A percentile compares a stretch with the other conserved stretches of the same genome.
Evolutionary conservation across 1,284 basidiomycete genomes (phyloP).

Genomic region (Ustilago sp.): DNA sequence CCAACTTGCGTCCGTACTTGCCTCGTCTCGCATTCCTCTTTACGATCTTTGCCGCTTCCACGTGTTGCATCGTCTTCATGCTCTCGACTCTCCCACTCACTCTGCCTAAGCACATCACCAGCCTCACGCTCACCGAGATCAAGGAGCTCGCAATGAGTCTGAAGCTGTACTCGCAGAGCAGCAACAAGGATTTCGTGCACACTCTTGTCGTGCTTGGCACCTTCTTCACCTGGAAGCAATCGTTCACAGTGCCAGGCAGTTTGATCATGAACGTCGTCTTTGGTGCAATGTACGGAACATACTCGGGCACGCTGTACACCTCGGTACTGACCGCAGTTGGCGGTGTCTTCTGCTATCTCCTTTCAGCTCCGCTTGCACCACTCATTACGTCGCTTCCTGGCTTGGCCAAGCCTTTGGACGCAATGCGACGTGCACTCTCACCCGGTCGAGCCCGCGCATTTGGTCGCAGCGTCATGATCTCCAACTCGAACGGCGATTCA

Average conservation of each 20-base stretch:
- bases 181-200: constrained; percentile 50
- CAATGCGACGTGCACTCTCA: constrained; percentile 61
- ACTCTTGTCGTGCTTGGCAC: constrained; percentile 60
- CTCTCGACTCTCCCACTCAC: constrained; percentile 65
- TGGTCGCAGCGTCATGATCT: constrained; percentile 48
- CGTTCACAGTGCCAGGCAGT: constrained; percentile 66
- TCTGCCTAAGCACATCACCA: constrained; percentile 63
- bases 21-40: constrained; percentile 56
- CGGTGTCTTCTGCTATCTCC: constrained; percentile 65
- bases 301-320: constrained; percentile 62
- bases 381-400: constrained; percentile 61
- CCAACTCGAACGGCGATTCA: constrained; percentile 23
- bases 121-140: constrained; percentile 65
- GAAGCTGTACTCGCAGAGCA: constrained; percentile 58
- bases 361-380: constrained; percentile 57
- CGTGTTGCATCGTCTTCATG: constrained; percentile 56
- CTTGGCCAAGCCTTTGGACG: constrained; percentile 59
- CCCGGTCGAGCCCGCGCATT: constrained; percentile 40
- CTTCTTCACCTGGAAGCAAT: constrained; percentile 69
- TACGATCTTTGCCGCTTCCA: constrained; percentile 59
- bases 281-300: constrained; percentile 68
- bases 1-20: constrained; percentile 56
- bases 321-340: constrained; percentile 65
- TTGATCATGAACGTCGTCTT: constrained; percentile 68
- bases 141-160: constrained; percentile 60